A percentile compares a stretch with the other conserved stretches of the same genome.
Evolutionary conservation across 129 eudicot species (phyloP).

Genomic region (Arctium minus): DNA sequence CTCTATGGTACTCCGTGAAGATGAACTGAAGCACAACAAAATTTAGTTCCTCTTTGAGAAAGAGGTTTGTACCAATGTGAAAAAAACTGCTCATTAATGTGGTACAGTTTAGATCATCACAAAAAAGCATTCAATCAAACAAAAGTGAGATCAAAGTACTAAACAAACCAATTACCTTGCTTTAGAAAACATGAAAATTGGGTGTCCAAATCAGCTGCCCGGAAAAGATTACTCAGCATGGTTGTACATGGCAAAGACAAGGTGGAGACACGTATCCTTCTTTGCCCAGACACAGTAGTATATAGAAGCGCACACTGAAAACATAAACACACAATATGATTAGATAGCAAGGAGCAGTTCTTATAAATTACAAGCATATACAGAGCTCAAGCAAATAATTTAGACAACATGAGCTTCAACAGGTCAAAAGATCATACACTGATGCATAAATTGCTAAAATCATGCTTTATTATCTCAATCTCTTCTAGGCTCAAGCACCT

Average conservation of each 20-base stretch:
- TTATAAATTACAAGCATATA: too few species aligned
- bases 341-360: not conserved
- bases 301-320: slow-evolving; percentile 83
- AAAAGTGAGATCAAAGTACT: too few species aligned
- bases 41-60: too few species aligned
- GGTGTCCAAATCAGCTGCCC: slow-evolving; percentile 86
- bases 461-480: too few species aligned
- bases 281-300: slow-evolving; percentile 80
- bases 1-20: not conserved
- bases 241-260: slow-evolving; percentile 80
- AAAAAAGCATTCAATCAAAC: not conserved
- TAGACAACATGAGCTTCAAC: not conserved
- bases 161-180: slow-evolving; percentile 52
- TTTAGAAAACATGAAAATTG: slow-evolving; percentile 82
- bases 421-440: not conserved
- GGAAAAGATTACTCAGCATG: slow-evolving; percentile 74
- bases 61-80: not conserved
- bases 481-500: too few species aligned
- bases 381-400: not conserved
- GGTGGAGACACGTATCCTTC: slow-evolving; percentile 84
- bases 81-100: not conserved
- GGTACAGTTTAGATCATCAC: not conserved
- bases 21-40: not conserved
- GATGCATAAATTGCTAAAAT: not conserved
- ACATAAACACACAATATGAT: not conserved